Conservation (phyloP, 73 alveolate species). For the Uronychia binucleata region DNA sequence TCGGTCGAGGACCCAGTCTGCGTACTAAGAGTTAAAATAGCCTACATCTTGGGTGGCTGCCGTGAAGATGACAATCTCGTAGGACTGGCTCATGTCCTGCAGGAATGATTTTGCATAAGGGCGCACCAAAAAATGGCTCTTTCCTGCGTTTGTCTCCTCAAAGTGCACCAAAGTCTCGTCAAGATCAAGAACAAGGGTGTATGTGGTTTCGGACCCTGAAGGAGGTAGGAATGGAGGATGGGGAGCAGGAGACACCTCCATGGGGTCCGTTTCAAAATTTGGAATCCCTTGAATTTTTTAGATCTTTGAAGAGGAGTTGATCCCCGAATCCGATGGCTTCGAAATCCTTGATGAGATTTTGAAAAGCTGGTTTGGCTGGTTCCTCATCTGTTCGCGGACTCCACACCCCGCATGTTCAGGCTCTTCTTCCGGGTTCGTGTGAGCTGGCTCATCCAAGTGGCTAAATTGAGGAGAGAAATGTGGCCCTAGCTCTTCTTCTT, state of each 20-base stretch:
- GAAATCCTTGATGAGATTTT: no score
- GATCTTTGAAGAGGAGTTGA: not conserved
- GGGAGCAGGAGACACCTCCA: not conserved
- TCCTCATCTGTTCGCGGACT: no score
- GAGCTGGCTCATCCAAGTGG: no score
- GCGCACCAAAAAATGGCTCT: constrained; percentile 18
- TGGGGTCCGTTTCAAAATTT: not conserved
- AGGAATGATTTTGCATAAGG: constrained; percentile 23
- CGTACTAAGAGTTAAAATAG: constrained; percentile 12
- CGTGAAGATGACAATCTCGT: constrained; percentile 38
- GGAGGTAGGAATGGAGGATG: not conserved
- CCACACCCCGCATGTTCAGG: no score
- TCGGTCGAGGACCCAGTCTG: constrained; percentile 24
- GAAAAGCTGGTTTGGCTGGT: no score
- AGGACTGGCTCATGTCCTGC: not conserved
- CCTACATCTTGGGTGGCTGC: constrained; percentile 24
- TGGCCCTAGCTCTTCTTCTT: no score
- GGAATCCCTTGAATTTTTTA: not conserved
- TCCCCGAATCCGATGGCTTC: no score
- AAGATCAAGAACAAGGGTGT: constrained; percentile 40
- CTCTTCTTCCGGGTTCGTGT: no score
- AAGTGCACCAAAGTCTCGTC: constrained; percentile 54
- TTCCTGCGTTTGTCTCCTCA: constrained; percentile 16
- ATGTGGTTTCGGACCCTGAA: not conserved
- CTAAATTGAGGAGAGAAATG: no score